Conservation (phyloP, 805 yeast genomes). For the Kodamaea neixiangensis region DNA sequence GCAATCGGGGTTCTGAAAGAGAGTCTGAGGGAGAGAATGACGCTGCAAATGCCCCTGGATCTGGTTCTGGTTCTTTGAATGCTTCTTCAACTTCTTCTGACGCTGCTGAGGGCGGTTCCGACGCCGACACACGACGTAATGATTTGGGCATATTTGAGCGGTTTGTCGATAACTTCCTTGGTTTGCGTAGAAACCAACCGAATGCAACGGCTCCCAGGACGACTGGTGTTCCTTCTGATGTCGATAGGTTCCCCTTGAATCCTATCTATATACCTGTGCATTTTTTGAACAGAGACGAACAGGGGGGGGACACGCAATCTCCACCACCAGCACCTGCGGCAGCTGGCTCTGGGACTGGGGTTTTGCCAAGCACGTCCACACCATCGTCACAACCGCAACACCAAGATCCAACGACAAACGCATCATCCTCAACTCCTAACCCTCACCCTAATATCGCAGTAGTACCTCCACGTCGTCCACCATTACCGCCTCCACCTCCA, state of each 20-base stretch:
- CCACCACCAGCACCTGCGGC: background rate
- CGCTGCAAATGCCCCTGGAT: background rate
- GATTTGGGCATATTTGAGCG: slow-evolving; percentile 24
- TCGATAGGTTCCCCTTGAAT: slow-evolving; percentile 3
- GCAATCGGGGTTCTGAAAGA: background rate
- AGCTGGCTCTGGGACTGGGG: too few species aligned
- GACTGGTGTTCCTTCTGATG: background rate
- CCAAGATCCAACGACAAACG: background rate
- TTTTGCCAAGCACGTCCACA: too few species aligned
- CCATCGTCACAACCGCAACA: background rate
- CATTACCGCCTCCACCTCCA: background rate
- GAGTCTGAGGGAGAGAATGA: background rate
- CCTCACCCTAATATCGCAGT: too few species aligned
- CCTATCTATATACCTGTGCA: slow-evolving; percentile 10
- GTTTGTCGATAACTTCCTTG: slow-evolving; percentile 24
- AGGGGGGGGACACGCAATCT: background rate
- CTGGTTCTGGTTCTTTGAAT: background rate
- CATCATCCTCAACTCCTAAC: background rate
- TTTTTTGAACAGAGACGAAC: slow-evolving; percentile 6
- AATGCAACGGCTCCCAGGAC: slow-evolving; percentile 4
- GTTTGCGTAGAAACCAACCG: slow-evolving; percentile 8
- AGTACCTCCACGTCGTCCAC: background rate
- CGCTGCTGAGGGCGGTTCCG: background rate
- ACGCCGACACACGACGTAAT: slow-evolving; percentile 3
- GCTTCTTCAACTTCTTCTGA: background rate